Evolutionary conservation across 257 asterid species (phyloP), one percentile per base, ranked within the genome.

Genomic region (Nicotiana benthamiana): DNA sequence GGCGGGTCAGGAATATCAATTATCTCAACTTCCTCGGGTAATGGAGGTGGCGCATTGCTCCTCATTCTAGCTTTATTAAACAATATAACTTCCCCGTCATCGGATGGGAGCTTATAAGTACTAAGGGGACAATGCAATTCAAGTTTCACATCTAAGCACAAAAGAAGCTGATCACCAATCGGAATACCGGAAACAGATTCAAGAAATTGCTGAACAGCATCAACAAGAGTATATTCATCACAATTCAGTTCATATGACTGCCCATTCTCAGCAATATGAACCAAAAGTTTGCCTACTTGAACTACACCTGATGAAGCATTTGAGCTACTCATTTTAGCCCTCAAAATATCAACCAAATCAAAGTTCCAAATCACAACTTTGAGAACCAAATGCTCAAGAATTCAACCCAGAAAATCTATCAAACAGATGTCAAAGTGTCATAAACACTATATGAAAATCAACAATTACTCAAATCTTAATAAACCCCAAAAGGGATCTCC

Each of bases 241-340:
- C 92, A 92, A 26, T 88, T 93, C 5, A 95, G 89, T 80, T 88
- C 91, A 82, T 90, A 86, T 0, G 98, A 87, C 79, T 89, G 97
- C 32, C 98, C 98, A 89, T 93, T 93, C 90, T 95, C 98, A 11
- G 98, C 94, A 80, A 93, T 88, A 79, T 86, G 92, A 80, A 93
- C 91, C 79, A 90, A 85, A 40, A 95, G 95, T 87, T 92, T 95
- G 63, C 97, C 97, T 86, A 72, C 84, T 87, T 92, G 97, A 75
- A 91, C 88, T 52, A 88, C 92, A 75, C 92, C 90, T 82, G 82
- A 94, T 17, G 89, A 84, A 72, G 82, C 81, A 83, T 62, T 82
- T 9, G 93, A 89, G 81, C 92, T 89, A 97, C 92, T 95, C 57
- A 86, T 81, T 67, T 56, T 72, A 22, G 30, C 51, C 79, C 75